Evolutionary conservation across 192 early-diverging fungal species (phyloP).

Genomic region (Backusella westeae): DNA sequence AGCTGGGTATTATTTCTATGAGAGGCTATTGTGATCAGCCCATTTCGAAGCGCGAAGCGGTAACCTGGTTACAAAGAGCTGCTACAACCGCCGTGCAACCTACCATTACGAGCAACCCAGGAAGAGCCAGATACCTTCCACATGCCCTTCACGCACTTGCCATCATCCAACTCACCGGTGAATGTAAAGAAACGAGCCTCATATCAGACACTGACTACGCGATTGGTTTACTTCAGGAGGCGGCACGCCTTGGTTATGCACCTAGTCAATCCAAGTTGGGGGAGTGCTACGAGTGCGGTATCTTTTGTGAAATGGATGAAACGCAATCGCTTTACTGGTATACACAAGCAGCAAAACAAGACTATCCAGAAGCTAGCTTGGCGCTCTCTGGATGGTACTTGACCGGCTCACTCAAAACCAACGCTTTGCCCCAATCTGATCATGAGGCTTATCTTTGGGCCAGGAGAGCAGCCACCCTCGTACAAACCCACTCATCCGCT

Average conservation of each 20-base stretch:
- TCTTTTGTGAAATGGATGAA: constrained; percentile 45
- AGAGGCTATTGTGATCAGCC: constrained; percentile 76
- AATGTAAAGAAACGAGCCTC: constrained; percentile 16
- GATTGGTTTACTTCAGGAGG: constrained; percentile 49
- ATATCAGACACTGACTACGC: constrained; percentile 50
- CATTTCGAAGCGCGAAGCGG: constrained; percentile 80
- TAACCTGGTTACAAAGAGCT: constrained; percentile 92
- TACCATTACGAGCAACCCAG: neutral
- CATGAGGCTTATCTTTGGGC: constrained; percentile 57
- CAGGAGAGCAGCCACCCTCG: constrained; percentile 35
- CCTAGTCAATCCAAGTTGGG: constrained; percentile 54
- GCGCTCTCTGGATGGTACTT: constrained; percentile 60
- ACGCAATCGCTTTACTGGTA: constrained; percentile 50
- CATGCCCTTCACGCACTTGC: constrained; percentile 17
- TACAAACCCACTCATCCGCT: constrained; percentile 33
- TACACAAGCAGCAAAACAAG: constrained; percentile 50
- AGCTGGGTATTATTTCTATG: constrained; percentile 87
- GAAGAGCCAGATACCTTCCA: neutral
- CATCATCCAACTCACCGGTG: constrained; percentile 12
- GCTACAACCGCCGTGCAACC: constrained; percentile 71
- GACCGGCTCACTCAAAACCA: constrained; percentile 39
- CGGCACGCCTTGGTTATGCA: constrained; percentile 57
- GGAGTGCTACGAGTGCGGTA: constrained; percentile 56
- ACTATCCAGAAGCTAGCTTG: constrained; percentile 52
- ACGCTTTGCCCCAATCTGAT: constrained; percentile 50